phyloP scores from a whole-genome alignment of 2,329 filamentous ascomycete genomes.

The Phialemonium atrogriseum region DNA sequence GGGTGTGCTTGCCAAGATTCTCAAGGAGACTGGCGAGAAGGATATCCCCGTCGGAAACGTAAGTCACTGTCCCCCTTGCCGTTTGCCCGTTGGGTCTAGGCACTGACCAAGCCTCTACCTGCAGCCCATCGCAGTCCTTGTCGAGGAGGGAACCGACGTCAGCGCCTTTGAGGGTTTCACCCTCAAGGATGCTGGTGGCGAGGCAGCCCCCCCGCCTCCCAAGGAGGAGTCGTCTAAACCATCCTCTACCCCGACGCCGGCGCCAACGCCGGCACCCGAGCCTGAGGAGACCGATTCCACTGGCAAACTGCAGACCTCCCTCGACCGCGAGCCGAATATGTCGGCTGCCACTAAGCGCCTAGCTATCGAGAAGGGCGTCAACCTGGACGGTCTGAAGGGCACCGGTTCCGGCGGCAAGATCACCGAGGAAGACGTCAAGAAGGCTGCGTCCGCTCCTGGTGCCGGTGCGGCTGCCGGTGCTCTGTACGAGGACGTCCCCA shows the following conservation, averaged over 20 bases:
- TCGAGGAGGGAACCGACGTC: constrained; percentile 85
- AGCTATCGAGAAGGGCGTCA: constrained; percentile 76
- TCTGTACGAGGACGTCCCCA: constrained; percentile 74
- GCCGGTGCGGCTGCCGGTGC: constrained; percentile 48
- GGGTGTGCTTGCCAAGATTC: constrained; percentile 86
- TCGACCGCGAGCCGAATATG: constrained; percentile 74
- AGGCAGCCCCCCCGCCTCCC: constrained; percentile 58
- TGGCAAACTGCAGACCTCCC: constrained; percentile 71
- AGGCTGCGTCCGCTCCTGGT: constrained; percentile 50
- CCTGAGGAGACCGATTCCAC: constrained; percentile 64
- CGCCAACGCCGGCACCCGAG: constrained; percentile 44
- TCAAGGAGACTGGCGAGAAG: constrained; percentile 89
- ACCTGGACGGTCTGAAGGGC: constrained; percentile 73
- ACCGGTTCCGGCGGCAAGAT: constrained; percentile 79
- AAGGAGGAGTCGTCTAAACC: constrained; percentile 55
- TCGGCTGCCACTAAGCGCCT: constrained; percentile 69
- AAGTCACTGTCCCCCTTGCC: constrained; percentile 34
- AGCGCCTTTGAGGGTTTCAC: constrained; percentile 84
- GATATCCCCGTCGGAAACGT: constrained; percentile 92
- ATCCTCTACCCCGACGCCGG: constrained; percentile 46
- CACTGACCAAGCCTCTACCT: constrained; percentile 1
- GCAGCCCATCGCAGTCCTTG: constrained; percentile 90
- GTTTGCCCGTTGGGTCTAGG: constrained; percentile 4
- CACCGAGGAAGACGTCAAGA: constrained; percentile 89
- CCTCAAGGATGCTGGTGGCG: constrained; percentile 82